Evolutionary conservation across 1,284 basidiomycete genomes (phyloP), one percentile per base, ranked within the genome.

Genomic region (Malassezia furfur): DNA sequence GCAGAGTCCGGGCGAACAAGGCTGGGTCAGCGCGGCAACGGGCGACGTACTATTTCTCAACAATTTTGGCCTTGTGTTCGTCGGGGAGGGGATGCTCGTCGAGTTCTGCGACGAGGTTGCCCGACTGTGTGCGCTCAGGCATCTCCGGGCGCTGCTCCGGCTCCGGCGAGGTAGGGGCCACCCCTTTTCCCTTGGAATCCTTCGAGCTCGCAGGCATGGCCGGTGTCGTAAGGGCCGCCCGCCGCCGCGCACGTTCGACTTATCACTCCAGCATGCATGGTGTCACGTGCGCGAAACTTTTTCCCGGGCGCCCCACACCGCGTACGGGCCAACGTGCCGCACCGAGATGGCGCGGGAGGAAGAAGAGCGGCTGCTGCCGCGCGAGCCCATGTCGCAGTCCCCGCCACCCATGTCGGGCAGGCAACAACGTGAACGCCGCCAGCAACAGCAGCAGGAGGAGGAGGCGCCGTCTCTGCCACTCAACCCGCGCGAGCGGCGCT

Each of bases 41-140:
- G 25, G 25, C 25, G 9, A 19, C 45, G 7, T 34, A 47, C 45
- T 56, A 56, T 25, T 41, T 37, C 28, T 56, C 47, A 3, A 56
- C 34, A 5, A 49, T 36, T 43, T 44, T 50, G 15, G 54, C 54
- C 37, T 56, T 56, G 7, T 50, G 30, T 19, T 50, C 43, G 22
- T 56, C 54, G 14, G 54, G 48, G 17, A 56, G 30, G 7, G 54
- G 53, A 25, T 55, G 47, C 11, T 39, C 31, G 28, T 55, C 48
- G 45, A 55, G 37, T 8, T 55, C 53, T 10, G 40, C 19, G 21
- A 14, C 40, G 8, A 22, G 21, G 6, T 11, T 21, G 22, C 21
- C 30, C 22, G 40, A 43, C 6, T 22, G 30, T 5, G 40, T 22
- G 4, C 21, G 17, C 40, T 43, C 14, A 14, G 12, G 12, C n/a